Conservation (phyloP, 2,329 filamentous ascomycete genomes). For the Aspergillus jensenii region DNA sequence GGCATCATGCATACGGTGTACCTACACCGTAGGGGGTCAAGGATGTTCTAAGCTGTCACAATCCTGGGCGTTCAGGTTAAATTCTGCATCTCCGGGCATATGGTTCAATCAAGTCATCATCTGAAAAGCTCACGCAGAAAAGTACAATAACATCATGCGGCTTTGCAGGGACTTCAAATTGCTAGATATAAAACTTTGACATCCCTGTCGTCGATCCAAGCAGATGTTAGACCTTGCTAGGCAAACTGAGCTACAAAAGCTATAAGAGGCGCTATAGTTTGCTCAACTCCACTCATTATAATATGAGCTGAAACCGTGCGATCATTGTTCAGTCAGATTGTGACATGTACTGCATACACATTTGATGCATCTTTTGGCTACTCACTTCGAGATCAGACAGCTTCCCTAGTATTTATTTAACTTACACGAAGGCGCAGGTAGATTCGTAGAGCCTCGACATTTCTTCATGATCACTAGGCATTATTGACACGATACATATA, state of each 20-base stretch:
- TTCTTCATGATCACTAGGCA: not conserved
- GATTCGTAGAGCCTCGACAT: no score
- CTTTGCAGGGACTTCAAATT: not conserved
- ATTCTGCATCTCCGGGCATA: no score
- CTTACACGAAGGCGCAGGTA: no score
- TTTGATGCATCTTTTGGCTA: not conserved
- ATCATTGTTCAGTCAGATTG: not conserved
- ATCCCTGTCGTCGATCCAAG: not conserved
- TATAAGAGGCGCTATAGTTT: not conserved
- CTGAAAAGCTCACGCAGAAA: no score
- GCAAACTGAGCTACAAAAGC: not conserved
- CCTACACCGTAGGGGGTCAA: no score
- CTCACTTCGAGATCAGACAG: no score
- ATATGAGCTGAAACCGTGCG: not conserved
- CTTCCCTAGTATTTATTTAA: no score
- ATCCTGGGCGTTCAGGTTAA: not conserved
- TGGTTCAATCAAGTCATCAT: no score
- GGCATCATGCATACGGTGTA: no score
- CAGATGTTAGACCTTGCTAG: not conserved
- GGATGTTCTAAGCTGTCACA: not conserved
- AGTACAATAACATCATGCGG: not conserved
- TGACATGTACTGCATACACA: slow-evolving; percentile 6
- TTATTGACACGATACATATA: not conserved
- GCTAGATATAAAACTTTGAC: not conserved
- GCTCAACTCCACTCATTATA: not conserved